These are phyloP conservation scores for Ascobolus immersus DNA, from an alignment of 495 filamentous ascomycete species.

Conservation along the genomic window DNA sequence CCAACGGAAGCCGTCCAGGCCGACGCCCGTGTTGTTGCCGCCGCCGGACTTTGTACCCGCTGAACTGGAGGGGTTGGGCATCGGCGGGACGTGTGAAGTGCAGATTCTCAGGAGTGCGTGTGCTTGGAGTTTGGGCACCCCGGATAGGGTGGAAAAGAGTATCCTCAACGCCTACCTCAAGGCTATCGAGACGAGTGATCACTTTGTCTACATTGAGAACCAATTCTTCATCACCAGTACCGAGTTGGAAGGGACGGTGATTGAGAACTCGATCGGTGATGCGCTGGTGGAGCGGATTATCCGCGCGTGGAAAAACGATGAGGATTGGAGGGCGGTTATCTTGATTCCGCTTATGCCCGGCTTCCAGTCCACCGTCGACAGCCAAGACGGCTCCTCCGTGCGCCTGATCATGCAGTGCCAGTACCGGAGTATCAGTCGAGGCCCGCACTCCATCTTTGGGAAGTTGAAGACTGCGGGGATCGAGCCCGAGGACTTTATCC, in stretches of 20 bases:
- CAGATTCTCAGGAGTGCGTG: conserved; percentile 79
- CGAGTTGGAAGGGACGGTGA: conserved; percentile 59
- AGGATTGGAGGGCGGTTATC: conserved; percentile 85
- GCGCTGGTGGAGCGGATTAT: conserved; percentile 80
- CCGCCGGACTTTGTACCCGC: conserved; percentile 70
- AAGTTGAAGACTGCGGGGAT: conserved; percentile 57
- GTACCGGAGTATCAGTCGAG: conserved; percentile 87
- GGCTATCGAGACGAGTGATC: conserved; percentile 78
- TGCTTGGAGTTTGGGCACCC: conserved; percentile 77
- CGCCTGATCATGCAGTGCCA: conserved; percentile 95
- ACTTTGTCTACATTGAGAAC: conserved; percentile 98
- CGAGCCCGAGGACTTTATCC: conserved; percentile 88
- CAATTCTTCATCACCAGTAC: conserved; percentile 96
- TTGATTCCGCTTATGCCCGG: conserved; percentile 91
- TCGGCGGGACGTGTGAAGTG: conserved; percentile 83
- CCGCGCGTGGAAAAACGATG: conserved; percentile 53
- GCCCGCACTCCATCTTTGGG: conserved; percentile 78
- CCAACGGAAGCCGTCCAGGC: conserved; percentile 75
- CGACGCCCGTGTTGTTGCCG: conserved; percentile 77
- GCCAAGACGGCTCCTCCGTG: conserved; percentile 77
- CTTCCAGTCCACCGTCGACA: conserved; percentile 90
- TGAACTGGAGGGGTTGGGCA: conserved; percentile 64
- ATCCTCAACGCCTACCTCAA: conserved; percentile 93
- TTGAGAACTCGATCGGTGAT: conserved; percentile 85
- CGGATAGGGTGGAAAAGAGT: conserved; percentile 59